Conservation (phyloP, 2,329 filamentous ascomycete species). For the Botrytis sinoallii region DNA sequence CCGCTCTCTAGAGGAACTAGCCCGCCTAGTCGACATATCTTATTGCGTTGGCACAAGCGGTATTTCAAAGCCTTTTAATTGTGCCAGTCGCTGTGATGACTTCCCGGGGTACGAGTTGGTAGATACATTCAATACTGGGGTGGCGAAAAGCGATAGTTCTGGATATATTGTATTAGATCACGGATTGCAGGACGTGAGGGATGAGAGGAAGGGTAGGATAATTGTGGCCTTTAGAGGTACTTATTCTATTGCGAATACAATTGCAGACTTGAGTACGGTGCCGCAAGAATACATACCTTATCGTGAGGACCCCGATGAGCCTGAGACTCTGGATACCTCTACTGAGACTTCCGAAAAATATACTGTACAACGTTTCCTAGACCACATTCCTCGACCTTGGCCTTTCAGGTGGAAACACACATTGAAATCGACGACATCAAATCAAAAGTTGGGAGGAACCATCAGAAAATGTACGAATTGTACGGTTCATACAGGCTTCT, state of each 20-base stretch:
- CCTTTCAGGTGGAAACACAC: neutral
- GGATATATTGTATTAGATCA: conserved; percentile 93
- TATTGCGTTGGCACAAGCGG: conserved; percentile 87
- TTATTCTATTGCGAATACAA: conserved; percentile 88
- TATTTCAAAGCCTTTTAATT: conserved; percentile 78
- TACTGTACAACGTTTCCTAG: neutral
- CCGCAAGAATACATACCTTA: conserved; percentile 92
- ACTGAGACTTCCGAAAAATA: neutral
- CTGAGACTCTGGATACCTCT: conserved; percentile 16
- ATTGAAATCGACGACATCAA: neutral
- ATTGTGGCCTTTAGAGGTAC: conserved; percentile 91
- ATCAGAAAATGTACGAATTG: conserved; percentile 70
- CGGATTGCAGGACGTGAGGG: conserved; percentile 23
- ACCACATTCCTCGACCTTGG: neutral
- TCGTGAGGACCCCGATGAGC: conserved; percentile 46
- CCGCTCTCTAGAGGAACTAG: conserved; percentile 76
- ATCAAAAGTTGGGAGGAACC: neutral
- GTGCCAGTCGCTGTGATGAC: conserved; percentile 78
- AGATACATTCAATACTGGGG: conserved; percentile 84
- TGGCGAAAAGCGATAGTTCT: conserved; percentile 83
- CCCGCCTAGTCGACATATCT: conserved; percentile 88
- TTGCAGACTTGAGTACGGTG: conserved; percentile 83
- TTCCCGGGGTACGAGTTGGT: conserved; percentile 78
- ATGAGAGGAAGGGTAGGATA: conserved; percentile 48
- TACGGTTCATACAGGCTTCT: conserved; percentile 89